Evolutionary conservation across 495 filamentous ascomycete genomes (phyloP).

Genomic region (Talaromyces borbonicus): DNA sequence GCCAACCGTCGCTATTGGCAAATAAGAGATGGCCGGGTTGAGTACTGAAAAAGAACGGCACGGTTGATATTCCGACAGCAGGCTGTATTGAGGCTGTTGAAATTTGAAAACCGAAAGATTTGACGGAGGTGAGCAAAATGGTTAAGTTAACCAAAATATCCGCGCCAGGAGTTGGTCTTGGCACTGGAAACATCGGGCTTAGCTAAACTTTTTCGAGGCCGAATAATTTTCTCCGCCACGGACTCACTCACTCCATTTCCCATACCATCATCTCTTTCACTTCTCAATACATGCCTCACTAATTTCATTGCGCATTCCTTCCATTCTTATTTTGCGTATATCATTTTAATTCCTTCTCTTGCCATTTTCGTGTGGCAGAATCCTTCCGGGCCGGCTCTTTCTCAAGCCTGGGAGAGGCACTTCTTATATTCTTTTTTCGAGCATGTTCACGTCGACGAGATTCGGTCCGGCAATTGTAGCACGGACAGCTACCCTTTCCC

Average conservation of each 20-base stretch:
- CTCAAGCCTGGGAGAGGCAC: too few relatives aligned
- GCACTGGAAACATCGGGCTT: slow-evolving; percentile 1
- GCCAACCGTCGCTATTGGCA: too few relatives aligned
- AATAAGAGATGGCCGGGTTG: too few relatives aligned
- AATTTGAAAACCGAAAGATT: background rate
- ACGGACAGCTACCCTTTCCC: slow-evolving; percentile 28
- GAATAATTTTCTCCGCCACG: slow-evolving; percentile 9
- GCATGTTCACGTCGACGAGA: slow-evolving; percentile 34
- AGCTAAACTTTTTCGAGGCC: slow-evolving; percentile 6
- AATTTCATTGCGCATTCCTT: too few relatives aligned
- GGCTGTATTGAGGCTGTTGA: too few relatives aligned
- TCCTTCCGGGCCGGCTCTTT: too few relatives aligned
- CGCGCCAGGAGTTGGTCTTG: slow-evolving; percentile 5
- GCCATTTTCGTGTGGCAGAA: background rate
- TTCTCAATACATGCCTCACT: background rate
- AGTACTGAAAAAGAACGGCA: background rate
- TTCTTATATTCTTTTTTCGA: slow-evolving; percentile 14
- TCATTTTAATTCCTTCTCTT: background rate
- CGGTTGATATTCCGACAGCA: too few relatives aligned
- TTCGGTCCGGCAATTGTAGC: slow-evolving; percentile 26
- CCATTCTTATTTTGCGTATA: background rate
- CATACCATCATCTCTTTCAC: background rate
- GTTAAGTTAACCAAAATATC: too few relatives aligned
- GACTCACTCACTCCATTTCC: background rate
- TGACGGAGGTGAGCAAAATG: too few relatives aligned